phyloP scores from a whole-genome alignment of 1,139 yeast genomes.

The Zygosaccharomyces pseudobailii region DNA sequence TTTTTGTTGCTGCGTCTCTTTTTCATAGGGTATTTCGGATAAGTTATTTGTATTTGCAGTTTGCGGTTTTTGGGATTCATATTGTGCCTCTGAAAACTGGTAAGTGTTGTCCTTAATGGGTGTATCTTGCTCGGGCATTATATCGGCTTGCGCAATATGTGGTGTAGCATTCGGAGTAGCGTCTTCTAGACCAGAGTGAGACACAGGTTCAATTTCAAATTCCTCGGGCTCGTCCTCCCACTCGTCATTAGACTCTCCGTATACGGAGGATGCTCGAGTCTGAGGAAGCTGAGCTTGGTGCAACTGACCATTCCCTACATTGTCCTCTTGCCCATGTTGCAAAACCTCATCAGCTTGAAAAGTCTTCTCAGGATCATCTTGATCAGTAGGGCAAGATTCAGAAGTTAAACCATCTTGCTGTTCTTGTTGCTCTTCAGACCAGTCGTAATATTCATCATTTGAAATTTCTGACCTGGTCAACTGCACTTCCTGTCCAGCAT shows the following conservation, averaged over 20 bases:
- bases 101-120: neutral
- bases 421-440: conserved; percentile 2
- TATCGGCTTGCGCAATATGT: neutral
- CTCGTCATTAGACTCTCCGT: conserved; percentile 1
- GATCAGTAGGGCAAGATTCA: neutral
- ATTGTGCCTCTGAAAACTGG: neutral
- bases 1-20: neutral
- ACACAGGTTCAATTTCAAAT: neutral
- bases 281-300: neutral
- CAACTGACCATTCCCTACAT: neutral
- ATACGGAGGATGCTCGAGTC: neutral
- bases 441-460: neutral
- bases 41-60: neutral
- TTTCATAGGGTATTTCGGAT: neutral
- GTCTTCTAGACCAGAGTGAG: neutral
- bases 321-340: neutral
- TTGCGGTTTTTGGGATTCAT: neutral
- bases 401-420: neutral
- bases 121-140: neutral
- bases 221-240: conserved; percentile 3
- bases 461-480: neutral
- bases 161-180: neutral
- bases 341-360: neutral
- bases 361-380: neutral
- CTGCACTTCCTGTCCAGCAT: neutral